Conservation (phyloP, 306 rosid genomes). For the Rosa persica region DNA sequence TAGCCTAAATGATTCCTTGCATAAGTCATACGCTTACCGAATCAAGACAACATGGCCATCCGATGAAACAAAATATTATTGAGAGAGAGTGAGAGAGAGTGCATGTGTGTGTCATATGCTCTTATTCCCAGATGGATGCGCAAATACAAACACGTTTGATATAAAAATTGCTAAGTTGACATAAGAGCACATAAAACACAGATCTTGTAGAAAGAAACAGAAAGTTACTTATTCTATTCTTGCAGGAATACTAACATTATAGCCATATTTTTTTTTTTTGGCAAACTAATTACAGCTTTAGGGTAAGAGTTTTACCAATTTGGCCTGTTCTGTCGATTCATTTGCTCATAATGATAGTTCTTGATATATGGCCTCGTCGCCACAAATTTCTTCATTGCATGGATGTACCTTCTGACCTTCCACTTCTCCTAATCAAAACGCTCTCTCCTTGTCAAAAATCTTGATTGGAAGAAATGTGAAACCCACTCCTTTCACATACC, state of each 20-base stretch:
- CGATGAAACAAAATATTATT: not conserved
- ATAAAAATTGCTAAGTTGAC: not conserved
- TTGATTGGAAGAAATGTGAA: slow-evolving; percentile 12
- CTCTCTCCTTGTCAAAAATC: slow-evolving; percentile 1
- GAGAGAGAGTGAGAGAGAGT: not conserved
- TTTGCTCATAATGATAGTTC: slow-evolving; percentile 17
- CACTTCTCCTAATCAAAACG: slow-evolving; percentile 7
- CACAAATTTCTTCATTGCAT: slow-evolving; percentile 18
- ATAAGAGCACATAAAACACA: not conserved
- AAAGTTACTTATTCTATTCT: not conserved
- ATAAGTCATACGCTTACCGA: not conserved
- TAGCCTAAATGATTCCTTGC: not conserved
- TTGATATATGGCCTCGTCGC: not conserved
- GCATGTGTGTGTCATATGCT: not conserved
- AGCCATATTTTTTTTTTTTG: not conserved
- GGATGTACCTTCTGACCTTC: slow-evolving; percentile 18
- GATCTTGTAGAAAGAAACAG: not conserved
- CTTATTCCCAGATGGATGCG: not conserved
- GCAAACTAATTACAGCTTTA: not conserved
- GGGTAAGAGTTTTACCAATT: slow-evolving; percentile 20
- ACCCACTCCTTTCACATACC: not conserved
- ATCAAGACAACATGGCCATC: not conserved
- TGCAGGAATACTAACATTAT: not conserved
- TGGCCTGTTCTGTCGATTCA: slow-evolving; percentile 7
- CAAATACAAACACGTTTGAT: not conserved